phyloP scores from a whole-genome alignment of 768 basidiomycete genomes.

The Hericium erinaceus region DNA sequence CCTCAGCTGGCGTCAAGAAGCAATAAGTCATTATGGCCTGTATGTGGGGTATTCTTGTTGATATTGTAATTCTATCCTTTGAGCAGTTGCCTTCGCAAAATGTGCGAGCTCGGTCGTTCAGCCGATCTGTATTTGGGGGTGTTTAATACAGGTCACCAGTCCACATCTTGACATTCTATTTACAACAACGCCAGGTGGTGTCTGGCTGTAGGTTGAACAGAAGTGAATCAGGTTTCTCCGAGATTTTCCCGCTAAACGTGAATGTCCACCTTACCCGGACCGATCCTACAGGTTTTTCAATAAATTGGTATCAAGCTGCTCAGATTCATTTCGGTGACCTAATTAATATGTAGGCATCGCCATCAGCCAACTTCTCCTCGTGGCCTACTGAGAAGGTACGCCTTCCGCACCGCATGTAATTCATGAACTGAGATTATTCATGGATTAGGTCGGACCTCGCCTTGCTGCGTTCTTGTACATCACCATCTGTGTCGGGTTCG shows the following conservation, averaged over 20 bases:
- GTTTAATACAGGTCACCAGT: neutral
- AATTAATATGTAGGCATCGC: neutral
- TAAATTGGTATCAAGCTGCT: neutral
- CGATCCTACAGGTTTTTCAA: neutral
- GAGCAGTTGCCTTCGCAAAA: neutral
- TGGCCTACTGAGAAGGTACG: conserved; percentile 18
- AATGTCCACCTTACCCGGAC: too few relatives aligned
- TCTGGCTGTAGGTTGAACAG: neutral
- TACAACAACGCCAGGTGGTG: neutral
- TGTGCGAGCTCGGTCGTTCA: neutral
- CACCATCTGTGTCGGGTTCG: conserved; percentile 5
- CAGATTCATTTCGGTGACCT: neutral
- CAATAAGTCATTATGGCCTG: neutral
- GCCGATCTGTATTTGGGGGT: neutral
- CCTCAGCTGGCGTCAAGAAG: too few relatives aligned
- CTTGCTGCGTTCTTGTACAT: conserved; percentile 2
- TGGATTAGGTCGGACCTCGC: conserved; percentile 8
- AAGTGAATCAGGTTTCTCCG: neutral
- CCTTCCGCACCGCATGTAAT: neutral
- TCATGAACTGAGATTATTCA: neutral
- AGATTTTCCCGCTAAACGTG: neutral
- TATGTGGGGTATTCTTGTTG: neutral
- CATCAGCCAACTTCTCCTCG: neutral
- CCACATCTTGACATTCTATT: neutral
- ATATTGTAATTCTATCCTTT: too few relatives aligned